Evolutionary conservation across 441 rosid species (phyloP).

Genomic region (Sinapis alba): DNA sequence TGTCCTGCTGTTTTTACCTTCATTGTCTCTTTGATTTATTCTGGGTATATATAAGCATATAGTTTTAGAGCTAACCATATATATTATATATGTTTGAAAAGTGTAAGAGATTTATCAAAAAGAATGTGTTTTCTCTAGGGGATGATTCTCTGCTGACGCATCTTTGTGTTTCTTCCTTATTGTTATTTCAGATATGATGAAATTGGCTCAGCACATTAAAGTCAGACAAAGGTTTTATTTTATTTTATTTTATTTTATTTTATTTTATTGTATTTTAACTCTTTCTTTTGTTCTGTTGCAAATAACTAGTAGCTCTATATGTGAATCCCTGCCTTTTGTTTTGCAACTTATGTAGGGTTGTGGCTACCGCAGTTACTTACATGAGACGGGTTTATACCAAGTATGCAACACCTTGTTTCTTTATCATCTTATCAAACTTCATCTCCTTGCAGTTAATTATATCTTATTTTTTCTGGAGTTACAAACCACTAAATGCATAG

Average conservation of each 20-base stretch:
- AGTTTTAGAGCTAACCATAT: neutral
- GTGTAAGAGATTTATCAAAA: neutral
- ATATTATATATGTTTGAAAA: neutral
- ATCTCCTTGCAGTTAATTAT: neutral
- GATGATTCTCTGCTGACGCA: neutral
- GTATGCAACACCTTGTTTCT: constrained; percentile 36
- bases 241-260: neutral
- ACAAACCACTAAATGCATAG: neutral
- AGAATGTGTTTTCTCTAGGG: neutral
- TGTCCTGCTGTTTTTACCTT: neutral
- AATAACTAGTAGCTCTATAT: neutral
- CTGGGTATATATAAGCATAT: too few species aligned
- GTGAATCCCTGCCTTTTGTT: neutral
- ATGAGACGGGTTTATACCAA: constrained; percentile 90
- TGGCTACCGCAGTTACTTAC: constrained; percentile 86
- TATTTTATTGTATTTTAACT: neutral
- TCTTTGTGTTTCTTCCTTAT: neutral
- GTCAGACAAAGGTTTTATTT: constrained; percentile 77
- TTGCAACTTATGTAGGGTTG: constrained; percentile 58
- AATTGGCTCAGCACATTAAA: constrained; percentile 73
- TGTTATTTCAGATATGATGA: constrained; percentile 61
- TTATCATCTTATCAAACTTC: neutral
- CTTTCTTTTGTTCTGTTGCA: neutral
- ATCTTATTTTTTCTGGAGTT: neutral
- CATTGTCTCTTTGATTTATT: too few species aligned